phyloP scores from a whole-genome alignment of 169 alveolate genomes.

The Perkinsus chesapeaki region DNA sequence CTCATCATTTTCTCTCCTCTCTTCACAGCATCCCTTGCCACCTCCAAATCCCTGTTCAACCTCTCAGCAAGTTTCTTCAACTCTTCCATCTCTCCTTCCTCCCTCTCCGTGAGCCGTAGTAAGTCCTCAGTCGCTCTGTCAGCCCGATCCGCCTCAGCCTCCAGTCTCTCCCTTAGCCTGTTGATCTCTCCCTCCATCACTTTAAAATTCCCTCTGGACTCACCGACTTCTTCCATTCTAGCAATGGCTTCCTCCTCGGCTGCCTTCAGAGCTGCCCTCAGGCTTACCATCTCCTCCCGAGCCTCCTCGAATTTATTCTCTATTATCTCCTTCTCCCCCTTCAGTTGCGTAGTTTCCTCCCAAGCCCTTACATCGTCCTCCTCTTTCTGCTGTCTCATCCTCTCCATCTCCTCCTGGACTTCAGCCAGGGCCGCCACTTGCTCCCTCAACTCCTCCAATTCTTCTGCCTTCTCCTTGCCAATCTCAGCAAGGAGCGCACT shows the following conservation, averaged over 20 bases:
- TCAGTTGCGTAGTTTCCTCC: background rate
- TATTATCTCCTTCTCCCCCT: background rate
- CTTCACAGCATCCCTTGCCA: background rate
- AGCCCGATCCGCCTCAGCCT: background rate
- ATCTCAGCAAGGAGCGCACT: background rate
- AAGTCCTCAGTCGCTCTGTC: background rate
- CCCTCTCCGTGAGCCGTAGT: background rate
- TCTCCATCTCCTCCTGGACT: background rate
- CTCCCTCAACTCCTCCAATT: background rate
- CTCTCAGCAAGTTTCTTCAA: background rate
- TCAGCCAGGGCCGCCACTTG: background rate
- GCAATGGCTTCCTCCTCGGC: background rate
- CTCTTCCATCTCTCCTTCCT: background rate
- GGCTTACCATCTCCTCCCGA: background rate
- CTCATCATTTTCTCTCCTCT: background rate
- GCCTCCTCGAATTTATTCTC: background rate
- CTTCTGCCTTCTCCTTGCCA: background rate
- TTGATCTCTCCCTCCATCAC: background rate
- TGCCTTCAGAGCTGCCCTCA: background rate
- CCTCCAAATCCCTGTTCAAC: background rate
- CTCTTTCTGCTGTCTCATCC: background rate
- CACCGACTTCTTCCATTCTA: background rate
- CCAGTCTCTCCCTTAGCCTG: background rate
- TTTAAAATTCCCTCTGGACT: background rate
- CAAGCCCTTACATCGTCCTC: background rate